Evolutionary conservation across 2,329 filamentous ascomycete genomes (phyloP).

Genomic region (Pseudogymnoascus sp.): DNA sequence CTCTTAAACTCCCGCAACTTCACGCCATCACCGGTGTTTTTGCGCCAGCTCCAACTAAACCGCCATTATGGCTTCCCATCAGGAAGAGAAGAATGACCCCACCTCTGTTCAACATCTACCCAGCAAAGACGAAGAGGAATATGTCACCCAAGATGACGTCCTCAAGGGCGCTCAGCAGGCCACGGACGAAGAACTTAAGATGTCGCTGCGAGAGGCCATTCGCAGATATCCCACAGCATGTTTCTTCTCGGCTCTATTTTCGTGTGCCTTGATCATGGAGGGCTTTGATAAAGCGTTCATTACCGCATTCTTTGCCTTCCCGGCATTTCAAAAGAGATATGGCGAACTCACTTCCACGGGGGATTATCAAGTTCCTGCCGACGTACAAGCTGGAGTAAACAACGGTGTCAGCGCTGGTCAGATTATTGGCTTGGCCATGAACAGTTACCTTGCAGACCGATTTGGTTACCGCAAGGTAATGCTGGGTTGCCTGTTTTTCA

Average conservation of each 20-base stretch:
- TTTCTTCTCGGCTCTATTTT: constrained; percentile 29
- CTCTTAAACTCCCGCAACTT: background rate
- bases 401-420: constrained; percentile 18
- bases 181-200: constrained; percentile 19
- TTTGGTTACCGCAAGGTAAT: constrained; percentile 20
- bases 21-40: background rate
- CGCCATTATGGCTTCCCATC: background rate
- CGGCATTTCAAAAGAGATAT: constrained; percentile 18
- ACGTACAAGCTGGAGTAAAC: constrained; percentile 30
- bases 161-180: constrained; percentile 21
- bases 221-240: constrained; percentile 23
- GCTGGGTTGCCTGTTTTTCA: constrained; percentile 21
- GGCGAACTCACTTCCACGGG: constrained; percentile 15
- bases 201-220: constrained; percentile 20
- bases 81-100: constrained; percentile 5
- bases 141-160: constrained; percentile 7
- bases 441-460: constrained; percentile 18
- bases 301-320: constrained; percentile 27
- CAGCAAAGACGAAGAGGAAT: constrained; percentile 9
- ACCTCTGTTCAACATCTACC: background rate
- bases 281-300: constrained; percentile 31
- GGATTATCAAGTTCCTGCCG: constrained; percentile 25
- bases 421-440: constrained; percentile 19
- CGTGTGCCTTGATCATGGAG: constrained; percentile 31
- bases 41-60: background rate